phyloP scores from a whole-genome alignment of 805 yeast genomes.

The Lipomyces chichibuensis region DNA sequence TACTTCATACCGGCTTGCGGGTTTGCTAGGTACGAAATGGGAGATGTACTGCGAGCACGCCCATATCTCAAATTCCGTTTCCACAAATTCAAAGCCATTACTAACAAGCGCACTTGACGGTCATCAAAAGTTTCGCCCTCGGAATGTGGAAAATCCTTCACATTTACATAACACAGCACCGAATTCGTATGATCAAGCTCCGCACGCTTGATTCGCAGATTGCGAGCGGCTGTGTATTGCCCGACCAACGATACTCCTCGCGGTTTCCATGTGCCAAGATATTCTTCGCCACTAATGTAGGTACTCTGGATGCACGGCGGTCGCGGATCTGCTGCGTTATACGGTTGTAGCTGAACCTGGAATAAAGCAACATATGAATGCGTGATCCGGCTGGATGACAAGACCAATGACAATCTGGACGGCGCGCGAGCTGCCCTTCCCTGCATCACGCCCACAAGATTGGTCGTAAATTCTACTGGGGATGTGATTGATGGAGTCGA shows the following conservation, averaged over 20 bases:
- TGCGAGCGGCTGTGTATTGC: conserved; percentile 11
- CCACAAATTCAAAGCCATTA: conserved; percentile 15
- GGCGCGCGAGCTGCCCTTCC: conserved; percentile 25
- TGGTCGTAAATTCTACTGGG: conserved; percentile 28
- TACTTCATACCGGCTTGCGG: conserved; percentile 15
- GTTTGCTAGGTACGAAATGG: background rate
- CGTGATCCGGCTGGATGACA: conserved; percentile 16
- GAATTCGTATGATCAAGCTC: conserved; percentile 20
- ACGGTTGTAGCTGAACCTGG: conserved; percentile 26
- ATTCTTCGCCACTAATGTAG: conserved; percentile 30
- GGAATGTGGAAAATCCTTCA: background rate
- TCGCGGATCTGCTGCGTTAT: conserved; percentile 13
- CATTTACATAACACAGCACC: conserved; percentile 4
- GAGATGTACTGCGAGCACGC: background rate
- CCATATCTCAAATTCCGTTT: background rate
- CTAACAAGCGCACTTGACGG: conserved; percentile 9
- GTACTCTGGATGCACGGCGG: conserved; percentile 16
- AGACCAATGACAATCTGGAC: conserved; percentile 22
- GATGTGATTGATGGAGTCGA: conserved; percentile 24
- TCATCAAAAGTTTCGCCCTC: background rate
- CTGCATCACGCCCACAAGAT: conserved; percentile 25
- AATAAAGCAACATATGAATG: conserved; percentile 28
- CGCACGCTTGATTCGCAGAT: background rate
- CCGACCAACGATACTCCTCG: conserved; percentile 24
- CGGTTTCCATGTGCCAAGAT: conserved; percentile 32